Percentiles rank a stretch among this genome's conserved stretches.
Evolutionary conservation across 83 land plant species (phyloP).

Genomic region (Thuja plicata): DNA sequence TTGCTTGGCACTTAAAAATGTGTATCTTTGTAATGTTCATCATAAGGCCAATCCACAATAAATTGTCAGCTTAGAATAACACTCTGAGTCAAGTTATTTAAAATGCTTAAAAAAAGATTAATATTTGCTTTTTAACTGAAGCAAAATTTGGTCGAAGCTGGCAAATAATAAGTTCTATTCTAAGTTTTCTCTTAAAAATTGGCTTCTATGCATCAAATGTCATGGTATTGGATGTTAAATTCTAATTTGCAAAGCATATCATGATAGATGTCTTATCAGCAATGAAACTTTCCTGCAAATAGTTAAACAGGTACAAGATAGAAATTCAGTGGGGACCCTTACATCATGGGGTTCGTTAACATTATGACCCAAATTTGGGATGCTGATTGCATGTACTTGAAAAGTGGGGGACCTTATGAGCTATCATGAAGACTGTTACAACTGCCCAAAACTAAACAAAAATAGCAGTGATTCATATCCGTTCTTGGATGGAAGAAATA

Average conservation of each 20-base stretch:
- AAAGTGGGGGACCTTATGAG: not conserved
- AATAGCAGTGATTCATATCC: not conserved
- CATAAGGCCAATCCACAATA: not conserved
- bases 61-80: not conserved
- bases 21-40: not conserved
- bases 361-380: not conserved
- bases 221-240: not conserved
- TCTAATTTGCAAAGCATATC: not conserved
- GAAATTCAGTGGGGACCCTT: not conserved
- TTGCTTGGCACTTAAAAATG: not conserved
- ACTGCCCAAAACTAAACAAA: not conserved
- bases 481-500: no score
- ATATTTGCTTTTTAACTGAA: not conserved
- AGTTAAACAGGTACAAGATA: not conserved
- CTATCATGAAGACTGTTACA: not conserved
- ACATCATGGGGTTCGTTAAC: not conserved
- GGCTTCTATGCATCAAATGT: not conserved
- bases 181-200: not conserved
- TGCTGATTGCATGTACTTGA: not conserved
- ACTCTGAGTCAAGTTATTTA: not conserved
- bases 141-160: not conserved
- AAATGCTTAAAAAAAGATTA: not conserved
- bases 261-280: not conserved
- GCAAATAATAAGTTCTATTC: not conserved
- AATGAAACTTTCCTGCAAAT: not conserved